A percentile compares a stretch with the other conserved stretches of the same genome.
phyloP scores from a whole-genome alignment of 768 basidiomycete genomes.

The Leccinum obscurum region DNA sequence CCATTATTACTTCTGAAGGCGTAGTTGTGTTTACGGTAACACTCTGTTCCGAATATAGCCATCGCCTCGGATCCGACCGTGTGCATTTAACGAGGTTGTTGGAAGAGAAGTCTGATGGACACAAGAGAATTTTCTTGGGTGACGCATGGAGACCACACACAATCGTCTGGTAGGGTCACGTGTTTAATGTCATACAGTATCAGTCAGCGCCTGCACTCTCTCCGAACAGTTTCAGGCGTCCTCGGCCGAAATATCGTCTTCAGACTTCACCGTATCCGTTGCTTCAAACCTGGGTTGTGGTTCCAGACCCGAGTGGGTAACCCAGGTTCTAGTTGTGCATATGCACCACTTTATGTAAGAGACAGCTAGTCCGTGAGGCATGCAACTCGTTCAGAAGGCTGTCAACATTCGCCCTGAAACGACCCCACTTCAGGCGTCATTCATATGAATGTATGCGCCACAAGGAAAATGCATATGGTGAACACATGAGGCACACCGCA shows the following conservation, averaged over 20 bases:
- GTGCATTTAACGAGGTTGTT: slow-evolving; percentile 21
- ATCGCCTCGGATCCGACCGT: slow-evolving; percentile 36
- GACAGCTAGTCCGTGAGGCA: neutral
- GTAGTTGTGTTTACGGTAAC: slow-evolving; percentile 7
- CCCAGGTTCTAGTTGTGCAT: neutral
- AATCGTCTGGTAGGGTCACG: neutral
- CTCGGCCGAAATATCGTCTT: neutral
- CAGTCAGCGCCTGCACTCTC: neutral
- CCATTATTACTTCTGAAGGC: neutral
- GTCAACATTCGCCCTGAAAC: neutral
- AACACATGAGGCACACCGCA: neutral
- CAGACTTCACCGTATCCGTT: neutral
- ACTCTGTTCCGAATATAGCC: slow-evolving; percentile 16
- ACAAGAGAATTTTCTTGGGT: neutral
- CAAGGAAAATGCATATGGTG: neutral
- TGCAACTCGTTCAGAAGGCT: neutral
- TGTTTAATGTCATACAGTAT: neutral
- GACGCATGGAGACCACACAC: neutral
- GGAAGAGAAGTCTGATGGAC: slow-evolving; percentile 2
- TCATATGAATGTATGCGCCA: neutral
- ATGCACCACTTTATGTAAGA: neutral
- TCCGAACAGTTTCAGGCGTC: neutral
- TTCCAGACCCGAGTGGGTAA: neutral
- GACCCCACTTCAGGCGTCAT: neutral
- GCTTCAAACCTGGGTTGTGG: neutral